Base-by-base conservation (phyloP, 2,329 filamentous ascomycete species). In the Cercospora beticola region DNA sequence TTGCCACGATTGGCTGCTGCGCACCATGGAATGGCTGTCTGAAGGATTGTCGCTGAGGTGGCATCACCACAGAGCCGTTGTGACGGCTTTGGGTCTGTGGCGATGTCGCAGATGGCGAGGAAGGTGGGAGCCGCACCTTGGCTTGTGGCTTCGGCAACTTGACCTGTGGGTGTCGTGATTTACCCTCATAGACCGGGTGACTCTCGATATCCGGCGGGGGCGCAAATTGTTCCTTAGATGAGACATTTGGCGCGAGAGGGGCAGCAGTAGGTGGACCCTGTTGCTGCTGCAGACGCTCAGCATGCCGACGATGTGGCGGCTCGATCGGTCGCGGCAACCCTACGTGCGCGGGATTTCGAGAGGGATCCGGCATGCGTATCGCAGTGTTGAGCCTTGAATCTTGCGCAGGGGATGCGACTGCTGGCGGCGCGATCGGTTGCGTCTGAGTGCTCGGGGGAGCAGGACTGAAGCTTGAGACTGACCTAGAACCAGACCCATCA, bases 91-190 rank as follows among this genome's bases (percentile, higher is more conserved):
- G 81, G 77, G 49, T 79, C 36, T 57, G 82, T 77, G 66, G 78
- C 76, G 23, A 82, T 2, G 70, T 76, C 60, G 81, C 78, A 5
- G 64, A 58, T 18, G 83, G 81, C 26, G 82, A 77, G 23, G 83
- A 76, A 7, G 92, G 92, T 3, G 92, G 94, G 4, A 98, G 85
- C 76, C 90, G 93, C 12, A 98, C 94, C 28, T 93, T 86, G 33
- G 92, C 92, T 65, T 90, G 86, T 7, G 89, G 88, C 43, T 83
- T 87, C 0, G 92, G 92, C 8, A 94, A 81, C 40, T 87, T 88
- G 7, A 94, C 91, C 66, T 89, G 86, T 3, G 92, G 91, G 68
- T 86, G 88, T 36, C 81, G 81, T 1, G 82, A 83, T 74, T 92
- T 87, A 31, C 90, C 89, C 72, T 89, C 88, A 72, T 91, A 92